Evolutionary conservation across 2,329 filamentous ascomycete genomes (phyloP).

Genomic region (Zymoseptoria brevis): DNA sequence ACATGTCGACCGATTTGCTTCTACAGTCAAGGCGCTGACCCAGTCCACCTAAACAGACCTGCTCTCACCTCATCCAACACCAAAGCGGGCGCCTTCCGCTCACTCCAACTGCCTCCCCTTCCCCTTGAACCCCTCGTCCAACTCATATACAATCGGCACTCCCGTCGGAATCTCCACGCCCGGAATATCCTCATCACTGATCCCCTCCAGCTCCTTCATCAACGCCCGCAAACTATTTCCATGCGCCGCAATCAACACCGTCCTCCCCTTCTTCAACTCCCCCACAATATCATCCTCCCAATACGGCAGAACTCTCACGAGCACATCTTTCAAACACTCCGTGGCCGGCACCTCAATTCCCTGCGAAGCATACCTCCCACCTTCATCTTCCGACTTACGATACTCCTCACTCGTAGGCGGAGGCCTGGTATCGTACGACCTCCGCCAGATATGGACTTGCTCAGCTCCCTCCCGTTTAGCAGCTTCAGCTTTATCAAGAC

Average conservation of each 20-base stretch:
- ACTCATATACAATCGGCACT: conserved; percentile 9
- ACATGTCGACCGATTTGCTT: too few species aligned
- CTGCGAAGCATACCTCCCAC: conserved; percentile 4
- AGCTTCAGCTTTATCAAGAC: conserved; percentile 6
- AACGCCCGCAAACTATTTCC: conserved; percentile 9
- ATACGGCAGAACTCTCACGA: conserved; percentile 8
- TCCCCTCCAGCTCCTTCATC: conserved; percentile 10
- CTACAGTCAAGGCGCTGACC: too few species aligned
- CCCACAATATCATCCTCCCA: conserved; percentile 7
- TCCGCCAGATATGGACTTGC: conserved; percentile 7
- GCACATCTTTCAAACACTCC: conserved; percentile 10
- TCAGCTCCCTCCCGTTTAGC: conserved; percentile 7
- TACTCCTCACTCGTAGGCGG: conserved; percentile 6
- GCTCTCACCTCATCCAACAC: too few species aligned
- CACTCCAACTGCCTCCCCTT: background rate
- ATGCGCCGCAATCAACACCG: conserved; percentile 10
- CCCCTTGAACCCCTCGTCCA: conserved; percentile 7
- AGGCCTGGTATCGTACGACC: conserved; percentile 3
- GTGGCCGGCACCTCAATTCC: conserved; percentile 6
- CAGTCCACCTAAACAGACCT: too few species aligned
- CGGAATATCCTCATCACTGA: conserved; percentile 9
- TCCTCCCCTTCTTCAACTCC: conserved; percentile 4
- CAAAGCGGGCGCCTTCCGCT: too few species aligned
- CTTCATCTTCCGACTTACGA: conserved; percentile 5
- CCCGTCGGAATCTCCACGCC: conserved; percentile 10